Percentiles rank a stretch among this genome's conserved stretches.
Evolutionary conservation across 768 basidiomycete species (phyloP).

Genomic region (Brasilioporus rufonigricans): DNA sequence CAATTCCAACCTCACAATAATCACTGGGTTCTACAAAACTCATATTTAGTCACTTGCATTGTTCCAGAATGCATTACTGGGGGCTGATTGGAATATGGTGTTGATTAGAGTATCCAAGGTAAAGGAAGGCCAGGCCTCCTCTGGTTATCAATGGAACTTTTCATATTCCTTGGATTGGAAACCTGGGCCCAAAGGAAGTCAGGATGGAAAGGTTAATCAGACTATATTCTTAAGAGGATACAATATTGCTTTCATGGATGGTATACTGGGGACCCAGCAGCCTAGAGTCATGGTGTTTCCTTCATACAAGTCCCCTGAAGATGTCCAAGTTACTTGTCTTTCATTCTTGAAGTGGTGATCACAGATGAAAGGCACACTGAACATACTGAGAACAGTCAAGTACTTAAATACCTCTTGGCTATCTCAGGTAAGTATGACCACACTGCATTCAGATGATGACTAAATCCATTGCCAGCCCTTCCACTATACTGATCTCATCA

Average conservation of each 20-base stretch:
- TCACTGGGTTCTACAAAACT: neutral
- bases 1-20: neutral
- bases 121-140: neutral
- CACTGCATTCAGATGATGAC: no score
- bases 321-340: no score
- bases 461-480: no score
- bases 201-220: neutral
- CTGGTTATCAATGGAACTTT: neutral
- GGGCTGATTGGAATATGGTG: neutral
- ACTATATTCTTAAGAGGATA: neutral
- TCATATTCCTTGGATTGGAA: no score
- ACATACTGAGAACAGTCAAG: no score
- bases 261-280: neutral
- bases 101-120: neutral
- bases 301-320: no score
- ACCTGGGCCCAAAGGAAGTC: neutral
- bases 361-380: no score
- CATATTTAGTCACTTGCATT: neutral
- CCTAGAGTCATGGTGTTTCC: neutral
- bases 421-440: no score
- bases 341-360: no score
- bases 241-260: neutral
- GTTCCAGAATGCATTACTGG: neutral
- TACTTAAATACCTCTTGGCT: no score
- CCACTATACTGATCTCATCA: no score